Conservation (phyloP, 1,284 basidiomycete species). For the Malassezia dermatis region DNA sequence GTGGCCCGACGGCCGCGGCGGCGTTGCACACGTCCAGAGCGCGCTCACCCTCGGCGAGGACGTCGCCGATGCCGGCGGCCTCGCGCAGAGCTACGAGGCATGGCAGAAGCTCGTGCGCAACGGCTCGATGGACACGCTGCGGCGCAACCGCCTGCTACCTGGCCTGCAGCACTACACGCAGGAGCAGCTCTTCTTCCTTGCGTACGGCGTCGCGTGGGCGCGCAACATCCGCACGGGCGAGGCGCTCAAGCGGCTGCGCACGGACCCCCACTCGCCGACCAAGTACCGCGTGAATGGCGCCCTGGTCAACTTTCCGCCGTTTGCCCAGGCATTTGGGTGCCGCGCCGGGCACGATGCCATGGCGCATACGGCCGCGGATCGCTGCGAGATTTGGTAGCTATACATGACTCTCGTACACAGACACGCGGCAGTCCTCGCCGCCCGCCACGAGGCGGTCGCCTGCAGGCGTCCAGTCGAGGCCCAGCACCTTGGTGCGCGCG, state of each 20-base stretch:
- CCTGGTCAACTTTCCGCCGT: conserved; percentile 33
- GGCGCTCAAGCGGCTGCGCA: conserved; percentile 32
- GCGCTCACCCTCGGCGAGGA: conserved; percentile 58
- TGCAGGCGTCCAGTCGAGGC: conserved; percentile 31
- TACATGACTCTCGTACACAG: conserved; percentile 8
- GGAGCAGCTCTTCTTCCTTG: conserved; percentile 49
- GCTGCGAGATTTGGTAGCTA: conserved; percentile 42
- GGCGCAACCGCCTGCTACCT: conserved; percentile 41
- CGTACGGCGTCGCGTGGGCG: conserved; percentile 37
- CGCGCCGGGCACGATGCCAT: conserved; percentile 32
- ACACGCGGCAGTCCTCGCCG: conserved; percentile 32
- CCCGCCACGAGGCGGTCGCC: conserved; percentile 39
- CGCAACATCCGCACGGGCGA: conserved; percentile 34
- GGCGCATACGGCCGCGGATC: conserved; percentile 23
- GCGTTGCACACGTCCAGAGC: conserved; percentile 71
- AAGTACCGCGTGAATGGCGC: conserved; percentile 38
- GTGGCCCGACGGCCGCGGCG: conserved; percentile 72
- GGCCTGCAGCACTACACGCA: conserved; percentile 40
- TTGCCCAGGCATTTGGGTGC: conserved; percentile 41
- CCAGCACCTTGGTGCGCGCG: conserved; percentile 24
- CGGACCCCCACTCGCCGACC: conserved; percentile 44
- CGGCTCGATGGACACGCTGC: conserved; percentile 28
- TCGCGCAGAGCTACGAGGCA: conserved; percentile 47
- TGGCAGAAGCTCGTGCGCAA: conserved; percentile 40
- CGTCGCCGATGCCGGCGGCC: conserved; percentile 55